A percentile compares a stretch with the other conserved stretches of the same genome.
phyloP scores from a whole-genome alignment of 2,329 filamentous ascomycete species.

The Cyphellophora attinorum region DNA sequence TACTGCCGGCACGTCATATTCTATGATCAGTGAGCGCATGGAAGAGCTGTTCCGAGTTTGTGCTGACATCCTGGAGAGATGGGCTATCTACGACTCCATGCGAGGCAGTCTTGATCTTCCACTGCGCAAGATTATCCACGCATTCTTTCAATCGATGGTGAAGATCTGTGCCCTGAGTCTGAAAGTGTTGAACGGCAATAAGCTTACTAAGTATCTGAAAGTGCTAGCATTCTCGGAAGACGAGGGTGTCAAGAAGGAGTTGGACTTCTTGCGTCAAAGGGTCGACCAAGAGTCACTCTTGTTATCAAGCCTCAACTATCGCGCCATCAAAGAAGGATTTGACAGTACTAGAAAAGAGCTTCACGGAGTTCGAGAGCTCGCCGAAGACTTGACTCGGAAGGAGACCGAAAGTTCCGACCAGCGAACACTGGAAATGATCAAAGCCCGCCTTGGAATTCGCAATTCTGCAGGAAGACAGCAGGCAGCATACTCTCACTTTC shows the following conservation, averaged over 20 bases:
- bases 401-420: not conserved
- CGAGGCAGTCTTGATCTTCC: not conserved
- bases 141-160: not conserved
- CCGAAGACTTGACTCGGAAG: not conserved
- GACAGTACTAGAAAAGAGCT: not conserved
- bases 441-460: not conserved
- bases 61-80: constrained; percentile 21
- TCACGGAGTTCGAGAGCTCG: not conserved
- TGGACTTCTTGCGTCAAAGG: constrained; percentile 16
- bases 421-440: not conserved
- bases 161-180: not conserved
- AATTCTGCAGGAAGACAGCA: not conserved
- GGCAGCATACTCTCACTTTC: not conserved
- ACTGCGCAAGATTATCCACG: not conserved
- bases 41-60: constrained; percentile 19
- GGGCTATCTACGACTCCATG: constrained; percentile 7
- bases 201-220: constrained; percentile 11
- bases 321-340: constrained; percentile 3
- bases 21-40: constrained; percentile 22
- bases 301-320: constrained; percentile 16
- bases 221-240: constrained; percentile 22
- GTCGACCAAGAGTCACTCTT: constrained; percentile 22
- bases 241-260: constrained; percentile 20
- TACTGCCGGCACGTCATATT: constrained; percentile 19
- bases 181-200: not conserved